These are phyloP conservation scores for Fomitopsis pulvina DNA, from an alignment of 768 basidiomycete species.

Conservation along the genomic window DNA sequence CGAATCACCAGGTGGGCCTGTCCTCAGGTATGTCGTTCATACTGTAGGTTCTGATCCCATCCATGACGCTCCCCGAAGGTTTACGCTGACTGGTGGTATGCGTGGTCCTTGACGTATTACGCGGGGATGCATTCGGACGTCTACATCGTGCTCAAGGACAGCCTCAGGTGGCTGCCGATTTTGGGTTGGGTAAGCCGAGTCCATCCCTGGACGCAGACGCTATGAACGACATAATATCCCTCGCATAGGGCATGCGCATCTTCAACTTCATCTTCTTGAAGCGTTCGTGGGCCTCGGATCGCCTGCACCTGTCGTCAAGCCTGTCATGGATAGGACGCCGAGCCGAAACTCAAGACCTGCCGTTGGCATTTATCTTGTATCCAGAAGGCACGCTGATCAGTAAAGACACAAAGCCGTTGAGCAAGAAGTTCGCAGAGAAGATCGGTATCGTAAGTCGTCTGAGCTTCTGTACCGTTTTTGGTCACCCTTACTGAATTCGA, in stretches of 20 bases:
- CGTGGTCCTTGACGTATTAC: constrained; percentile 79
- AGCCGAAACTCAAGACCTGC: constrained; percentile 61
- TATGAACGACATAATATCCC: background rate
- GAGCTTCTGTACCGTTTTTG: background rate
- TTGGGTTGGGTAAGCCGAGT: constrained; percentile 69
- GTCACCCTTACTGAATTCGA: background rate
- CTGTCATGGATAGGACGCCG: constrained; percentile 64
- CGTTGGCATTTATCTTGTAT: constrained; percentile 81
- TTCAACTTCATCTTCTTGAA: constrained; percentile 91
- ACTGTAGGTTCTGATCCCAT: background rate
- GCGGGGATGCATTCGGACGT: constrained; percentile 61
- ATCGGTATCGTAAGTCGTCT: constrained; percentile 68
- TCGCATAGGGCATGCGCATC: constrained; percentile 82
- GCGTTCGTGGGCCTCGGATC: constrained; percentile 87
- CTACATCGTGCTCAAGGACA: constrained; percentile 90
- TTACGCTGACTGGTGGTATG: constrained; percentile 81
- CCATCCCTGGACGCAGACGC: background rate
- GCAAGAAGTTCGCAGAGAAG: constrained; percentile 84
- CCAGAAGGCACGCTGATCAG: constrained; percentile 96
- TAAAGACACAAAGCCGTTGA: constrained; percentile 76
- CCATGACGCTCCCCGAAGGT: constrained; percentile 36
- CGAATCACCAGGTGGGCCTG: constrained; percentile 81
- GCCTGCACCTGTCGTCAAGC: constrained; percentile 53
- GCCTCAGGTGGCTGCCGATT: constrained; percentile 79
- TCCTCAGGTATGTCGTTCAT: background rate